Conservation (phyloP, 139 green algal genomes). For the Picochlorum costavermella region DNA sequence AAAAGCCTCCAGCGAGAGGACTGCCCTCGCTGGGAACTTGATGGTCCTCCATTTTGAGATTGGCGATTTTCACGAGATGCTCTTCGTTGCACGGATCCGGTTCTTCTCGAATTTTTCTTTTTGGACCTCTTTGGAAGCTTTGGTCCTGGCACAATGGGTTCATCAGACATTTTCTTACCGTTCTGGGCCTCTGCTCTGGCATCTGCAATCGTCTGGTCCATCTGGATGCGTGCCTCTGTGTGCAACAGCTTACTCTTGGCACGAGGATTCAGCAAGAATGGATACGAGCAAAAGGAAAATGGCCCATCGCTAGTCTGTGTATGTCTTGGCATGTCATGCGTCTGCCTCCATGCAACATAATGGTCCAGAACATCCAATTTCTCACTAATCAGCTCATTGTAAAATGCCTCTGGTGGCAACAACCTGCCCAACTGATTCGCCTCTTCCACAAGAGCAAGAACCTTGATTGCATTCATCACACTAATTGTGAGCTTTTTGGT, state of each 20-base stretch:
- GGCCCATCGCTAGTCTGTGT: slow-evolving; percentile 45
- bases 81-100: not conserved
- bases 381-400: slow-evolving; percentile 85
- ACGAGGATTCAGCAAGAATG: slow-evolving; percentile 79
- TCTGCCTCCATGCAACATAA: slow-evolving; percentile 81
- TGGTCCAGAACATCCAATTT: slow-evolving; percentile 87
- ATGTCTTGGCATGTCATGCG: slow-evolving; percentile 47
- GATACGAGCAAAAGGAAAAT: slow-evolving; percentile 87
- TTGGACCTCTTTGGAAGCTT: slow-evolving; percentile 12
- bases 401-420: slow-evolving; percentile 78
- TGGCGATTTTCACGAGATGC: not conserved
- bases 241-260: slow-evolving; percentile 87
- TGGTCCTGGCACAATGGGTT: slow-evolving; percentile 37
- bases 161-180: slow-evolving; percentile 20
- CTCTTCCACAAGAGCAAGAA: slow-evolving; percentile 69
- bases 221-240: slow-evolving; percentile 53
- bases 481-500: slow-evolving; percentile 79
- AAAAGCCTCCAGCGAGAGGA: not conserved
- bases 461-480: slow-evolving; percentile 88
- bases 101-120: not conserved
- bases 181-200: slow-evolving; percentile 5
- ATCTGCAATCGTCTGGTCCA: slow-evolving; percentile 38
- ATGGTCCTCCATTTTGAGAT: not conserved
- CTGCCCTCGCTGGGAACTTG: not conserved
- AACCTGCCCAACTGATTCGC: slow-evolving; percentile 60